phyloP scores from a whole-genome alignment of 768 basidiomycete species.

The Lactarius akahatsu region DNA sequence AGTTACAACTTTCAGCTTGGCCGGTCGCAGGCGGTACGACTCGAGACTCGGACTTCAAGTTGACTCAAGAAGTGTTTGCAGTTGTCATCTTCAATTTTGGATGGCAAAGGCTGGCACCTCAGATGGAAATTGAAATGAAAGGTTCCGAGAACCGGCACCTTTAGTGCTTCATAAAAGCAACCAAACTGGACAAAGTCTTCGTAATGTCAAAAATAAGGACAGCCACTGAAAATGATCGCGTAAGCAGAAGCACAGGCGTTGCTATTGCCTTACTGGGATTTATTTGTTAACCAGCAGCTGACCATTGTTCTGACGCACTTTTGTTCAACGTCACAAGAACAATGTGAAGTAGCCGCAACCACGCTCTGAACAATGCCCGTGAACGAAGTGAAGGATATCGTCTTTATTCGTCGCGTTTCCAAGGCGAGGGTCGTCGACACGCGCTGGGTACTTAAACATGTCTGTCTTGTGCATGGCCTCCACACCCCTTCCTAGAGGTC shows the following conservation, averaged over 20 bases:
- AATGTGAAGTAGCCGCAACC: slow-evolving; percentile 2
- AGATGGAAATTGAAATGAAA: neutral
- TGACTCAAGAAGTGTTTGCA: neutral
- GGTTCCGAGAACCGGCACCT: neutral
- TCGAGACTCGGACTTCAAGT: no score
- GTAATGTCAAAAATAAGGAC: neutral
- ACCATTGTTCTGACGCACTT: slow-evolving; percentile 22
- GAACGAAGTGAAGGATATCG: neutral
- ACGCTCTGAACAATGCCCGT: slow-evolving; percentile 16
- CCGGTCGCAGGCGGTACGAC: neutral
- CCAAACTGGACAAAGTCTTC: neutral
- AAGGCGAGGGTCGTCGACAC: slow-evolving; percentile 22
- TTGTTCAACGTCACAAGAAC: slow-evolving; percentile 14
- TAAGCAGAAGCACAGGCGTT: neutral
- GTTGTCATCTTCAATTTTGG: neutral
- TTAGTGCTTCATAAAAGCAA: neutral
- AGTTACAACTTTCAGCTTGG: no score
- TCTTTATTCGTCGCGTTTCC: slow-evolving; percentile 19
- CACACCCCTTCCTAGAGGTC: slow-evolving; percentile 22
- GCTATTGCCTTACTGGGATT: neutral
- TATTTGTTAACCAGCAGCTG: neutral
- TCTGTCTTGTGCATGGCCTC: slow-evolving; percentile 19
- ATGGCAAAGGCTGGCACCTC: neutral
- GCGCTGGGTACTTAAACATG: slow-evolving; percentile 24
- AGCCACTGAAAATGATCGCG: neutral